Evolutionary conservation across 2,329 filamentous ascomycete genomes (phyloP).

Genomic region (Talaromyces sp.): DNA sequence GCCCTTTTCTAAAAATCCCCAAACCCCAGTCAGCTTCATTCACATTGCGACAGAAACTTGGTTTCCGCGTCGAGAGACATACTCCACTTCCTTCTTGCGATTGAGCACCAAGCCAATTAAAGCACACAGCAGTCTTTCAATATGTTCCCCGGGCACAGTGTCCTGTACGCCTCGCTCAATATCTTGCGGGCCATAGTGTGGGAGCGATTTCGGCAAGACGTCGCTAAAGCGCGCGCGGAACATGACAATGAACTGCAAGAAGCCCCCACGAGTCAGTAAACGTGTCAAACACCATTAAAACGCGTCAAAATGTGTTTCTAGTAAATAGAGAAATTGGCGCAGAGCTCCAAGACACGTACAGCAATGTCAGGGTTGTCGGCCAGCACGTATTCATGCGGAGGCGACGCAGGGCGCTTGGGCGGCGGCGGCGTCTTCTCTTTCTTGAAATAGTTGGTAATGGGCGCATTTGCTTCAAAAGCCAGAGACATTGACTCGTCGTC

Average conservation of each 20-base stretch:
- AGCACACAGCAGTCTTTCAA: conserved; percentile 84
- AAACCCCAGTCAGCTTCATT: conserved; percentile 23
- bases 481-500: conserved; percentile 49
- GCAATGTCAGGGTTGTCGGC: conserved; percentile 90
- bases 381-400: conserved; percentile 81
- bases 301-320: conserved; percentile 27
- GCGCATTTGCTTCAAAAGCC: conserved; percentile 34
- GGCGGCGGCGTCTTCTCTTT: conserved; percentile 56
- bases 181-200: conserved; percentile 91
- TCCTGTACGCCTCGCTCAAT: conserved; percentile 82
- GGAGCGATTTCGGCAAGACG: conserved; percentile 76
- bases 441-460: conserved; percentile 45
- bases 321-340: conserved; percentile 5
- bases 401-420: conserved; percentile 77
- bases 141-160: conserved; percentile 70
- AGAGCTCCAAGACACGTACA: conserved; percentile 53
- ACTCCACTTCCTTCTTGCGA: conserved; percentile 98
- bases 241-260: conserved; percentile 85
- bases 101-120: conserved; percentile 84
- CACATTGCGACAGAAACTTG: not conserved
- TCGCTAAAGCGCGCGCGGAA: conserved; percentile 91
- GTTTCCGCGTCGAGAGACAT: conserved; percentile 22
- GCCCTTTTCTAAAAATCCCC: conserved; percentile 62
- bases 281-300: conserved; percentile 15
- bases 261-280: conserved; percentile 22